Percentiles rank a stretch among this genome's conserved stretches.
phyloP scores from a whole-genome alignment of 768 basidiomycete genomes.

The Lactarius vividus region DNA sequence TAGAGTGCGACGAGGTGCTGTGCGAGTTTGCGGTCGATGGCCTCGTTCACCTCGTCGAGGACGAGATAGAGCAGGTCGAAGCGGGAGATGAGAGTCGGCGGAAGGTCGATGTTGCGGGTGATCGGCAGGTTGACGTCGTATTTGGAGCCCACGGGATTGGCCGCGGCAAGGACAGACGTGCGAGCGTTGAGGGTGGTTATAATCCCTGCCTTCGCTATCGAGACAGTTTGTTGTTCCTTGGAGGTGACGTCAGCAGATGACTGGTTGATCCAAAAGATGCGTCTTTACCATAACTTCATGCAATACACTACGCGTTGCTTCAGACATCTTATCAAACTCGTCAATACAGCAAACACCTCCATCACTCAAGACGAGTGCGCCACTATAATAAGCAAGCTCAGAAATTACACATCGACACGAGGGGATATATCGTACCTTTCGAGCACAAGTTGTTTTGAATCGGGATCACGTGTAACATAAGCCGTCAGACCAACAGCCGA shows the following conservation, averaged over 20 bases:
- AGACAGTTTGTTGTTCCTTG: constrained; percentile 99
- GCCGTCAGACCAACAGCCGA: constrained; percentile 98
- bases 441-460: constrained; percentile 95
- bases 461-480: constrained; percentile 96
- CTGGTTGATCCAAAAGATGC: not conserved
- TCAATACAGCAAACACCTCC: constrained; percentile 99
- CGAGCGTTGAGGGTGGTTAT: constrained; percentile 97
- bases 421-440: constrained; percentile 64
- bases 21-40: constrained; percentile 79
- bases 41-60: constrained; percentile 91
- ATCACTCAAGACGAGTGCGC: constrained; percentile 90
- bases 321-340: constrained; percentile 99
- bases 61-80: constrained; percentile 97
- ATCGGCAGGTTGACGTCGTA: constrained; percentile 92
- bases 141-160: constrained; percentile 94
- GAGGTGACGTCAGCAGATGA: not conserved
- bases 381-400: constrained; percentile 45
- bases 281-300: constrained; percentile 93
- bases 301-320: constrained; percentile 93
- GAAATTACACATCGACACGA: not conserved
- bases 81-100: constrained; percentile 95
- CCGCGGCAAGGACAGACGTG: constrained; percentile 97
- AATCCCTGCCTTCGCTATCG: constrained; percentile 98
- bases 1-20: constrained; percentile 93
- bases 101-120: constrained; percentile 94